These are phyloP conservation scores for Cynanchum wilfordii DNA, from an alignment of 257 asterid species.

Conservation along the genomic window DNA sequence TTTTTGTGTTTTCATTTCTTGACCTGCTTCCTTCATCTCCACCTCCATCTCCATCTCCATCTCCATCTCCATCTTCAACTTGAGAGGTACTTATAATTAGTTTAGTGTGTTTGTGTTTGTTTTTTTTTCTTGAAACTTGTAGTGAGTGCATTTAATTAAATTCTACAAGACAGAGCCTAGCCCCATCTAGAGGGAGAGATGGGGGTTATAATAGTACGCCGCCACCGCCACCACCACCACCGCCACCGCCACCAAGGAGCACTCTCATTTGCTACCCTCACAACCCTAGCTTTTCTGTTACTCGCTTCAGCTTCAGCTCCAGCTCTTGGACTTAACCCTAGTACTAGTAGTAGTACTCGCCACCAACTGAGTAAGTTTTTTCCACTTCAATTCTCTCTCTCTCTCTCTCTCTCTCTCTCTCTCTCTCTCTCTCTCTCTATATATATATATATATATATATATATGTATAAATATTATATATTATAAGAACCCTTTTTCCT, in stretches of 20 bases:
- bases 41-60: neutral
- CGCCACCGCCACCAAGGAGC: slow-evolving; percentile 23
- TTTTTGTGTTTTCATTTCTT: neutral
- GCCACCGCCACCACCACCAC: slow-evolving; percentile 20
- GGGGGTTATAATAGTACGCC: slow-evolving; percentile 24
- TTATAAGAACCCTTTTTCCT: neutral
- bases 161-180: neutral
- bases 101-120: neutral
- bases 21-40: neutral
- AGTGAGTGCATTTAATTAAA: neutral
- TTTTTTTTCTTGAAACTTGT: neutral
- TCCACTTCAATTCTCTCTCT: neutral
- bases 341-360: neutral
- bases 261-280: slow-evolving; percentile 34
- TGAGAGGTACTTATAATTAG: neutral
- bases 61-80: neutral
- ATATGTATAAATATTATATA: no score
- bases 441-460: no score
- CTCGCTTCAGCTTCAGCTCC: slow-evolving; percentile 38
- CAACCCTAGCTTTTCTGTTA: slow-evolving; percentile 40
- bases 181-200: slow-evolving; percentile 33
- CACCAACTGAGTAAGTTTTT: slow-evolving; percentile 41
- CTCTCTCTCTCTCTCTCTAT: no score
- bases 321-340: slow-evolving; percentile 26
- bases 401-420: no score